Evolutionary conservation across 305 asterid species (phyloP).

Genomic region (Fraxinus paxiana): DNA sequence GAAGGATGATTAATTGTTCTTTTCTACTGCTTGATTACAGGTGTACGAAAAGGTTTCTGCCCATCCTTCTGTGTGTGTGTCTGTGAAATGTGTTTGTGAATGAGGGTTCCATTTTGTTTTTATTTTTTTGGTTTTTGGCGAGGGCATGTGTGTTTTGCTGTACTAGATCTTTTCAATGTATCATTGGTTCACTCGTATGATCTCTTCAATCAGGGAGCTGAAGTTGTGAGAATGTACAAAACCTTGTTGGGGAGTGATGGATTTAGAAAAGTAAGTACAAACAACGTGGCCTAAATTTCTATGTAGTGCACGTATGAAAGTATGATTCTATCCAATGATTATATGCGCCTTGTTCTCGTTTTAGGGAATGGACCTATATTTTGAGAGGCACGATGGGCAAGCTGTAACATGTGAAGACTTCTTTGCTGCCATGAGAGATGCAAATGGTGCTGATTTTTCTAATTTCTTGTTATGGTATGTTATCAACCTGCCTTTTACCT

Average conservation of each 20-base stretch:
- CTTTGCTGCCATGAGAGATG: constrained; percentile 96
- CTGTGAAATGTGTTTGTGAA: not conserved
- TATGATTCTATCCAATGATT: not conserved
- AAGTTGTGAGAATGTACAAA: constrained; percentile 96
- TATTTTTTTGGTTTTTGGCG: not conserved
- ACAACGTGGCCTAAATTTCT: not conserved
- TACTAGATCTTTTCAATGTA: not conserved
- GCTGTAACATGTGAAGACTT: constrained; percentile 96
- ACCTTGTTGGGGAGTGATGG: constrained; percentile 76
- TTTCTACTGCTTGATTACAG: constrained; percentile 34
- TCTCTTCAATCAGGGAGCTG: constrained; percentile 70
- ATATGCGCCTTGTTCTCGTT: constrained; percentile 19
- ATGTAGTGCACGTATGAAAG: not conserved
- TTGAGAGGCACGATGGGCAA: constrained; percentile 92
- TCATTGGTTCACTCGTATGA: constrained; percentile 15
- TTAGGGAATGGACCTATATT: constrained; percentile 92
- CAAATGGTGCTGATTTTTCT: constrained; percentile 73
- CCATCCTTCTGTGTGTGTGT: constrained; percentile 1
- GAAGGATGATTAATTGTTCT: constrained; percentile 24
- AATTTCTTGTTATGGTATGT: constrained; percentile 79
- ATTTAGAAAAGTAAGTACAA: constrained; percentile 66
- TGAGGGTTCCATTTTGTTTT: not conserved
- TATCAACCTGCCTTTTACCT: constrained; percentile 18
- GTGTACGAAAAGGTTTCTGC: constrained; percentile 60
- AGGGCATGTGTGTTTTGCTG: not conserved